Base-by-base conservation (phyloP, 2,329 filamentous ascomycete genomes). In the Penicillium sclerotiorum region DNA sequence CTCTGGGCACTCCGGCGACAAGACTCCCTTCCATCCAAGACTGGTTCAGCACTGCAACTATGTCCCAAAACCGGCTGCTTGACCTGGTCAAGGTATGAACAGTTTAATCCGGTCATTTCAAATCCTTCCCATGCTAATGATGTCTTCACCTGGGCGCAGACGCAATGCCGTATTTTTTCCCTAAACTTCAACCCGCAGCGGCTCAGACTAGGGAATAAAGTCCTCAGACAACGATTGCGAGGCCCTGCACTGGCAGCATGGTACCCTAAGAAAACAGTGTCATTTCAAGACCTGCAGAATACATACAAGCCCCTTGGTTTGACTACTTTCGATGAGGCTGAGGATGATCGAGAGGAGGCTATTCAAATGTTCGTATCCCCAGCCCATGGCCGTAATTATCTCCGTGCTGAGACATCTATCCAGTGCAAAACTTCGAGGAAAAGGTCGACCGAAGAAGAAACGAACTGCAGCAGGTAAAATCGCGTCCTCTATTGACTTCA, bases 361-460 rank as follows among this genome's bases (percentile, higher is more conserved):
- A 66, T 76, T 73, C 66, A 69, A 79, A 81, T 73, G 82, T 82
- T 85, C 81, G 79, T 55, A 61, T 49, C 27, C n/a, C 17, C 8
- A 13, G 6, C 13, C 17, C 8, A 25, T 4, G 5, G 11, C n/a
- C 13, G 13, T 27, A n/a, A 2, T 9, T 30, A 7, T 15, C 20
- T 20, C 8, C 36, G 32, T 33, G 45, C 30, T 36, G n/a, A 45
- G 4, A 8, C 9, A 20, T 33, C 4, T 13, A 77, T 60, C 12
- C 63, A 90, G 87, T 63, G 75, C 87, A 62, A 92, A 90, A 71
- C 73, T 81, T 23, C 86, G 91, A 77, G 92, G 91, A 59, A 96
- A 97, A 79, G 87, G 87, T 47, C 83, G 87, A 37, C 91, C 93
- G 7, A 88, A 95, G 82, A 96, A 95, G 83, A 95, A 94, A 80